Percentiles rank a stretch among this genome's conserved stretches.
These are phyloP conservation scores for Skeletonema menzelii DNA, from an alignment of 108 stramenopile genomes.

Conservation along the genomic window DNA sequence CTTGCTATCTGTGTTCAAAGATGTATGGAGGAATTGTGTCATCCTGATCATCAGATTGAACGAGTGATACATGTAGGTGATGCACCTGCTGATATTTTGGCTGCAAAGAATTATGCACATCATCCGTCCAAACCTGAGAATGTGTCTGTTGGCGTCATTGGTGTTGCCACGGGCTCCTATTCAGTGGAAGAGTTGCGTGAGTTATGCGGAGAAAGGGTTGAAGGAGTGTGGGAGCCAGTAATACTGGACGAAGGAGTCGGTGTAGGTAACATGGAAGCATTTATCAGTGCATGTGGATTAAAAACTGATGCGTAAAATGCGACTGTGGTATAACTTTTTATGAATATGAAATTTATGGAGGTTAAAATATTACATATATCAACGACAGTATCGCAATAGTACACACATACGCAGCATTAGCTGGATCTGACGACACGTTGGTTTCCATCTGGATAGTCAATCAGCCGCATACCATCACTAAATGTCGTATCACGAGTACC, in stretches of 20 bases:
- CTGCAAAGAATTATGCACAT: constrained; percentile 46
- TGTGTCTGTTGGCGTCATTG: constrained; percentile 48
- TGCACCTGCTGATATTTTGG: constrained; percentile 65
- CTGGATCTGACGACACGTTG: constrained; percentile 14
- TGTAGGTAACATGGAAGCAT: constrained; percentile 18
- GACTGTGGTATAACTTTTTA: background rate
- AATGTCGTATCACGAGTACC: constrained; percentile 43
- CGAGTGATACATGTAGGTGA: constrained; percentile 59
- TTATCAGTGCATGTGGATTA: constrained; percentile 8
- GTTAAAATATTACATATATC: background rate
- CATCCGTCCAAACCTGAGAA: constrained; percentile 10
- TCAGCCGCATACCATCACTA: constrained; percentile 55
- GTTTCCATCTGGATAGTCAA: constrained; percentile 45
- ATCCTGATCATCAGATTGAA: background rate
- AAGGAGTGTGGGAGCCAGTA: constrained; percentile 54
- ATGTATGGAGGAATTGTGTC: constrained; percentile 22
- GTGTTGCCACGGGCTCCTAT: constrained; percentile 62
- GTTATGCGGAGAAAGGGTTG: constrained; percentile 43
- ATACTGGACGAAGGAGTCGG: constrained; percentile 43
- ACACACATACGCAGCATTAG: background rate
- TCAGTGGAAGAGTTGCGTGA: constrained; percentile 44
- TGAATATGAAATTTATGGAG: background rate
- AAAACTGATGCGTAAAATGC: background rate
- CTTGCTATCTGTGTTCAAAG: constrained; percentile 52
- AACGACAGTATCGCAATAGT: background rate